Conservation (phyloP, 108 stramenopile genomes). For the Cyclotella atomus region DNA sequence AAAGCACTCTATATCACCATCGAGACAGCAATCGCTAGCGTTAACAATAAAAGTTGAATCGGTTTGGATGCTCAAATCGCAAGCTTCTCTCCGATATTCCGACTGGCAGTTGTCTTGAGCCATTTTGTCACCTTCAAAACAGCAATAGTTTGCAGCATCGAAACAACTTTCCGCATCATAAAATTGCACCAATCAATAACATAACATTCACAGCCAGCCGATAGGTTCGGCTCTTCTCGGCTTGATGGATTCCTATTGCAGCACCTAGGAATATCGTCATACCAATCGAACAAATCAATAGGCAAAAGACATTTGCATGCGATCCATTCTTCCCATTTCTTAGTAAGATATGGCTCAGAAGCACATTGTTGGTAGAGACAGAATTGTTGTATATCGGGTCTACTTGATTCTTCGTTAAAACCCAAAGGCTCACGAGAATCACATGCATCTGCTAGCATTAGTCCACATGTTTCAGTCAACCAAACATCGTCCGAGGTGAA, state of each 20-base stretch:
- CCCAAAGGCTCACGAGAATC: not conserved
- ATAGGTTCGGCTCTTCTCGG: not conserved
- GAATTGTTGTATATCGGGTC: no score
- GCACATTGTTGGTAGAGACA: not conserved
- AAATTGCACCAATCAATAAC: not conserved
- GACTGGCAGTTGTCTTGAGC: not conserved
- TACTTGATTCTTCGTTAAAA: not conserved
- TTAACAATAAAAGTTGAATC: no score
- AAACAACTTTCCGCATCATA: not conserved
- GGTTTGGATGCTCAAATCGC: not conserved
- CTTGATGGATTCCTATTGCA: no score
- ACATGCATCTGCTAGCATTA: not conserved
- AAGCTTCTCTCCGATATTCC: not conserved
- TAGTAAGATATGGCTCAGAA: not conserved
- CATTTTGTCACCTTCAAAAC: not conserved
- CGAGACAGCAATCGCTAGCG: no score
- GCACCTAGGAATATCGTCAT: not conserved
- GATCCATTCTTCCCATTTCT: not conserved
- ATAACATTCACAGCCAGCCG: not conserved
- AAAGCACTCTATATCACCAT: no score
- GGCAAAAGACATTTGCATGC: not conserved
- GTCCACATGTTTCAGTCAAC: not conserved
- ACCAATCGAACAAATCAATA: not conserved
- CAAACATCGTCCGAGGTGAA: no score
- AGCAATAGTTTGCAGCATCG: not conserved